These are phyloP conservation scores for Rhododendron ovatum DNA, from an alignment of 148 eudicot genomes.

Conservation along the genomic window DNA sequence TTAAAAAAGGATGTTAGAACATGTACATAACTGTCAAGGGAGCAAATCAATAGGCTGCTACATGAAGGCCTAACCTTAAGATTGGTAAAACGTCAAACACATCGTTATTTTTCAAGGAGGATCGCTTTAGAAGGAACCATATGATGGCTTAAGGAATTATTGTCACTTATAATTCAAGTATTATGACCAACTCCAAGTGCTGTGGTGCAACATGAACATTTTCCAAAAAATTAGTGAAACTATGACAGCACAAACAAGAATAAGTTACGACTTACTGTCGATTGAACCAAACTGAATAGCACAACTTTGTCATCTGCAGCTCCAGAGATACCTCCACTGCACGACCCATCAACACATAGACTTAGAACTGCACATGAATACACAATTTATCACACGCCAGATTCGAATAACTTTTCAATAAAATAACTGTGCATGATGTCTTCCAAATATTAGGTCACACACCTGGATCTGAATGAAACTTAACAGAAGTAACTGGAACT, in stretches of 20 bases:
- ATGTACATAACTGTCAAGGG: background rate
- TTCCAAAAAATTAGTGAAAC: background rate
- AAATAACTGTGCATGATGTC: background rate
- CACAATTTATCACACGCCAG: slow-evolving; percentile 5
- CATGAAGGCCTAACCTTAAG: background rate
- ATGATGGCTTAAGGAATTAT: background rate
- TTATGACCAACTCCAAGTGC: background rate
- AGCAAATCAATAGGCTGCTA: background rate
- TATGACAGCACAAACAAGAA: background rate
- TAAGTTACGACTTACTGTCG: slow-evolving; percentile 34
- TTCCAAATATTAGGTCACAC: background rate
- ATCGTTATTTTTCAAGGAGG: background rate
- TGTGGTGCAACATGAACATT: background rate
- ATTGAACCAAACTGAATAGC: slow-evolving; percentile 48
- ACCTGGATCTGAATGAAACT: slow-evolving; percentile 87
- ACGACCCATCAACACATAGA: slow-evolving; percentile 59
- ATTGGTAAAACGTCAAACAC: background rate
- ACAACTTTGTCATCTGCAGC: slow-evolving; percentile 79
- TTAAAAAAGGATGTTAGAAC: background rate
- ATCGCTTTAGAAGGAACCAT: background rate
- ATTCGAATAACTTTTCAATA: background rate
- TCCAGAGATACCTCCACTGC: slow-evolving; percentile 77
- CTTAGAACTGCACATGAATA: slow-evolving; percentile 55
- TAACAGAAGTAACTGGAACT: slow-evolving; percentile 59
- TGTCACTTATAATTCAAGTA: background rate